Conservation (phyloP, 495 filamentous ascomycete species). For the Hyaloscypha finlandica region DNA sequence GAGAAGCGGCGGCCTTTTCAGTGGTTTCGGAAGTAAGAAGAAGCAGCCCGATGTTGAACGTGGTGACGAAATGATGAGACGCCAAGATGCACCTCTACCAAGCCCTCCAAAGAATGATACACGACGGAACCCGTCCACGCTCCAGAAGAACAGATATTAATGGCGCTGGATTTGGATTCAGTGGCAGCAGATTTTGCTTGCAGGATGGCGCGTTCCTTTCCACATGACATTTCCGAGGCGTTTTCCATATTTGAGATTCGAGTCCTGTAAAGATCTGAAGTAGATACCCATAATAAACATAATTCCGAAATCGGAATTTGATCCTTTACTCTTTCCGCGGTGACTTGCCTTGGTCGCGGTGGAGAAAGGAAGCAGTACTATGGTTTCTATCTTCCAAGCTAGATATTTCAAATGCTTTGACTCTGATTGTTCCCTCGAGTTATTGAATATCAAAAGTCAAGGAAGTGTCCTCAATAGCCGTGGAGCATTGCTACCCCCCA, state of each 20-base stretch:
- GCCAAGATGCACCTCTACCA: slow-evolving; percentile 15
- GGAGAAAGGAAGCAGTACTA: no score
- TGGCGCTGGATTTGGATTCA: neutral
- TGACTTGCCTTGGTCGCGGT: no score
- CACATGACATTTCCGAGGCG: neutral
- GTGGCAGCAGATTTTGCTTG: neutral
- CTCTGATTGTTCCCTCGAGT: no score
- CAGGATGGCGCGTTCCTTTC: neutral
- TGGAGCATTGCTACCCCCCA: no score
- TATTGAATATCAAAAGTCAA: no score
- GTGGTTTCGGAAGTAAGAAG: slow-evolving; percentile 38
- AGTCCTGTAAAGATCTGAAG: neutral
- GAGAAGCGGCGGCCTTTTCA: slow-evolving; percentile 36
- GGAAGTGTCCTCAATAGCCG: no score
- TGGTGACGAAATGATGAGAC: slow-evolving; percentile 24
- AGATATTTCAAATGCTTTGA: no score
- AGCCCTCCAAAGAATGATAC: slow-evolving; percentile 8
- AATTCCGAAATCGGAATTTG: neutral
- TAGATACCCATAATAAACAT: slow-evolving; percentile 9
- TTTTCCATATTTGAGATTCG: neutral
- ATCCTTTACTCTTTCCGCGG: neutral
- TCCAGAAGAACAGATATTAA: slow-evolving; percentile 24
- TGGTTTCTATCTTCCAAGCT: no score
- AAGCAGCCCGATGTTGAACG: slow-evolving; percentile 42
- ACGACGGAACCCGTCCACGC: slow-evolving; percentile 6